Conservation (phyloP, 2,329 filamentous ascomycete genomes). For the Aspergillus hortae region DNA sequence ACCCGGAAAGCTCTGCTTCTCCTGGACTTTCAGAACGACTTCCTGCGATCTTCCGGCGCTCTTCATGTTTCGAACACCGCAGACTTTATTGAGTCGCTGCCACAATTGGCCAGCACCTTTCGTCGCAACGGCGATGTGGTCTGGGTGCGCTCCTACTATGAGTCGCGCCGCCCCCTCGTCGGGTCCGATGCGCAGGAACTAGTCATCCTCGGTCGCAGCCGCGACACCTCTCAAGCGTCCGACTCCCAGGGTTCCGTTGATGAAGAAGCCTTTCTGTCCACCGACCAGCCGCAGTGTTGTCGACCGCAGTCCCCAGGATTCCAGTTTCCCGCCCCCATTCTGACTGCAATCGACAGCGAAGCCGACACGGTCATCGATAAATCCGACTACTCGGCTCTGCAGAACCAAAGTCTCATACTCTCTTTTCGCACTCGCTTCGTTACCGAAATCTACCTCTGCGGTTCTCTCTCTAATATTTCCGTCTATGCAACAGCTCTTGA, state of each 20-base stretch:
- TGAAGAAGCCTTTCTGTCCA: slow-evolving; percentile 42
- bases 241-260: slow-evolving; percentile 25
- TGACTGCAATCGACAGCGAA: slow-evolving; percentile 48
- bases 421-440: slow-evolving; percentile 80
- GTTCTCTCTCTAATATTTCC: slow-evolving; percentile 79
- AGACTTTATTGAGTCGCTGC: slow-evolving; percentile 65
- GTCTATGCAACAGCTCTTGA: slow-evolving; percentile 90
- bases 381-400: slow-evolving; percentile 83
- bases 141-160: slow-evolving; percentile 78
- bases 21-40: slow-evolving; percentile 89
- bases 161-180: slow-evolving; percentile 56
- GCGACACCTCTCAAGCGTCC: slow-evolving; percentile 1
- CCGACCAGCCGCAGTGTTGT: slow-evolving; percentile 34
- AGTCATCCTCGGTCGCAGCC: slow-evolving; percentile 39
- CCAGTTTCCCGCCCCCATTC: slow-evolving; percentile 49
- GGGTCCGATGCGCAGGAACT: slow-evolving; percentile 47
- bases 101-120: slow-evolving; percentile 67
- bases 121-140: slow-evolving; percentile 70
- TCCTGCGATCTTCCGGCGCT: slow-evolving; percentile 65
- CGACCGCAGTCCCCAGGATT: slow-evolving; percentile 41
- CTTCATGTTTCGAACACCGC: slow-evolving; percentile 62
- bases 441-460: slow-evolving; percentile 85
- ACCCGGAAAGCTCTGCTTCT: slow-evolving; percentile 70
- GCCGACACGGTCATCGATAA: slow-evolving; percentile 61
- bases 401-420: slow-evolving; percentile 67